These are phyloP conservation scores for Prosopis cineraria DNA, from an alignment of 306 rosid genomes.

Conservation along the genomic window DNA sequence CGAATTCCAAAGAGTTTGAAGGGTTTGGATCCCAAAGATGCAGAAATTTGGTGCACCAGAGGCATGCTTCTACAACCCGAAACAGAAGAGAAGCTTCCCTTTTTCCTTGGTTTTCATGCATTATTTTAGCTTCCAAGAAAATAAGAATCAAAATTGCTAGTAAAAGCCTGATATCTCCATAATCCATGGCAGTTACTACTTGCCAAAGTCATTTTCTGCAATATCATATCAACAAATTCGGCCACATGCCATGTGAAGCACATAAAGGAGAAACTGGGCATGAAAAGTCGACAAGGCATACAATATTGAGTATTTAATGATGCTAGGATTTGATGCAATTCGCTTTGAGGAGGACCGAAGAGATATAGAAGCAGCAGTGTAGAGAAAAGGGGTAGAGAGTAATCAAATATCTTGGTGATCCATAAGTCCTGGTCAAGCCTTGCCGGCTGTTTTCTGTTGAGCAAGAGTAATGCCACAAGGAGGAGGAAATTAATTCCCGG, in stretches of 20 bases:
- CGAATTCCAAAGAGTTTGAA: constrained; percentile 21
- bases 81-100: not conserved
- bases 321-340: not conserved
- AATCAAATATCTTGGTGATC: not conserved
- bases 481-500: not conserved
- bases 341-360: not conserved
- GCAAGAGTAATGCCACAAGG: not conserved
- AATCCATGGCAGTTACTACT: not conserved
- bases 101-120: not conserved
- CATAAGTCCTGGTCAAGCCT: not conserved
- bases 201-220: not conserved
- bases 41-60: constrained; percentile 25
- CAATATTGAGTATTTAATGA: not conserved
- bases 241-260: not conserved
- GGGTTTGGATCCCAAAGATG: constrained; percentile 33
- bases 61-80: constrained; percentile 12
- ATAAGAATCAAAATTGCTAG: not conserved
- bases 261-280: not conserved
- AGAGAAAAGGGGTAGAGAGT: not conserved
- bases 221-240: not conserved
- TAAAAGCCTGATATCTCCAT: not conserved
- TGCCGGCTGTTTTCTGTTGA: not conserved
- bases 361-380: not conserved
- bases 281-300: not conserved
- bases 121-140: constrained; percentile 6